Evolutionary conservation across 139 green algal species (phyloP).

Genomic region (Chlamydomonas sp.): DNA sequence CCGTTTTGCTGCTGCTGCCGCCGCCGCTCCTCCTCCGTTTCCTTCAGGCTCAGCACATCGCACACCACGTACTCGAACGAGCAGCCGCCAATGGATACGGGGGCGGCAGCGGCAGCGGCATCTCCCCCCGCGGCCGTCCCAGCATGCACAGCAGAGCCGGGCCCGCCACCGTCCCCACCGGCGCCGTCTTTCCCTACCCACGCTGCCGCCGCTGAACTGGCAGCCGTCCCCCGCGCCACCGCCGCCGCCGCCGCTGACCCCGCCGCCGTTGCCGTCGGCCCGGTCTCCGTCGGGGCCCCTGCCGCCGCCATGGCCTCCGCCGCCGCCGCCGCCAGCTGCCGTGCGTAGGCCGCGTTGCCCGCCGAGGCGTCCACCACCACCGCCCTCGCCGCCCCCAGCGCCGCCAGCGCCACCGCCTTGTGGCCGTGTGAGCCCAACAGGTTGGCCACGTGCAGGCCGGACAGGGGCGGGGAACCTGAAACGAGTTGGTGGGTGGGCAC

Average conservation of each 20-base stretch:
- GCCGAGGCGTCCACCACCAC: slow-evolving; percentile 2
- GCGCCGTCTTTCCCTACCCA: too few species aligned
- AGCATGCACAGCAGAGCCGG: too few species aligned
- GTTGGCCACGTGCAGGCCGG: slow-evolving; percentile 4
- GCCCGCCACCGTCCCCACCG: too few species aligned
- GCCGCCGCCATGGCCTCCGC: slow-evolving; percentile 7
- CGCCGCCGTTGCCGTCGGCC: neutral
- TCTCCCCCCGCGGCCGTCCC: too few species aligned
- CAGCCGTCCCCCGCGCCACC: too few species aligned
- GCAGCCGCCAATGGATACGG: too few species aligned
- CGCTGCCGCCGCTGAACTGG: too few species aligned
- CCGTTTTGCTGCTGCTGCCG: too few species aligned
- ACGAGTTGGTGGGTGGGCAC: neutral
- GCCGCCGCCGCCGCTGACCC: neutral
- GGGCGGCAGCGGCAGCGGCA: too few species aligned
- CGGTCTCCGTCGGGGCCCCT: neutral
- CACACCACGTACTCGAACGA: too few species aligned
- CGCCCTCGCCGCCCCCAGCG: slow-evolving; percentile 1
- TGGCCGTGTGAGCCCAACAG: slow-evolving; percentile 23
- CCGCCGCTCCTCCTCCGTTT: neutral
- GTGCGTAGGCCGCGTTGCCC: slow-evolving; percentile 13
- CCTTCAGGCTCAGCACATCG: neutral
- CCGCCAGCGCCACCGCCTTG: slow-evolving; percentile 32
- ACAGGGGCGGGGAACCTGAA: neutral
- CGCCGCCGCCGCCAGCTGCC: slow-evolving; percentile 12